These are phyloP conservation scores for Ophiostoma novo-ulmi DNA, from an alignment of 2,329 filamentous ascomycete species.

Conservation along the genomic window DNA sequence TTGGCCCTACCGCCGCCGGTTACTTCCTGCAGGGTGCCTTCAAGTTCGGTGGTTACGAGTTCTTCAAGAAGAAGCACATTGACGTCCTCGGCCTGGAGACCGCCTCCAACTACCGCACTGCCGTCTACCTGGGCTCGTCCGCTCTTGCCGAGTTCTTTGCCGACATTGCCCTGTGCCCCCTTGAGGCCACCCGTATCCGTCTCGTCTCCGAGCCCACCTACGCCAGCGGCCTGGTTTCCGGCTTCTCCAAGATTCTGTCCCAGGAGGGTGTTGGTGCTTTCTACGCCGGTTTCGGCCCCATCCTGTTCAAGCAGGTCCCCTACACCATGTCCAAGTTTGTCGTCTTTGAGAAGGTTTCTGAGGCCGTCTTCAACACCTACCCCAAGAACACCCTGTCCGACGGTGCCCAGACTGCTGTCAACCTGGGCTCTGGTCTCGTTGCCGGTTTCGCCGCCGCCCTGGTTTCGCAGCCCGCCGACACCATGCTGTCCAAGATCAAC, in stretches of 20 bases:
- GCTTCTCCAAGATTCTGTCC: constrained; percentile 69
- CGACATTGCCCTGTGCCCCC: constrained; percentile 73
- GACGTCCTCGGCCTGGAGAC: constrained; percentile 65
- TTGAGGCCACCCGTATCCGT: constrained; percentile 80
- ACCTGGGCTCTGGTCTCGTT: constrained; percentile 43
- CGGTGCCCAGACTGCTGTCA: constrained; percentile 64
- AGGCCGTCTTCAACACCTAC: constrained; percentile 57
- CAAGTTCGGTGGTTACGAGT: constrained; percentile 85
- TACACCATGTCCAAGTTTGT: constrained; percentile 90
- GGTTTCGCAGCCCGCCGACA: constrained; percentile 78
- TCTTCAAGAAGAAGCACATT: constrained; percentile 82
- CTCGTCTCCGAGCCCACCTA: constrained; percentile 74
- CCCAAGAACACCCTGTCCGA: constrained; percentile 63
- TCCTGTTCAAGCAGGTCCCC: constrained; percentile 74
- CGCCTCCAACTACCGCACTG: constrained; percentile 65
- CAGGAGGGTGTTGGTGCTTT: constrained; percentile 71
- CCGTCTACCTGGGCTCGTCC: constrained; percentile 63
- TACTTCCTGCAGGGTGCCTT: constrained; percentile 83
- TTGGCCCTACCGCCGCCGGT: constrained; percentile 71
- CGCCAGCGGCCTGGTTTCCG: constrained; percentile 64
- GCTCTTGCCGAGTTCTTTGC: constrained; percentile 57
- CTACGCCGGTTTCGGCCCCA: constrained; percentile 77
- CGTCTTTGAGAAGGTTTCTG: constrained; percentile 76
- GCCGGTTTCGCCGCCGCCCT: constrained; percentile 75
- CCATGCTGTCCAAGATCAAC: constrained; percentile 86